A percentile compares a stretch with the other conserved stretches of the same genome.
These are phyloP conservation scores for Penicillium psychrofluorescens DNA, from an alignment of 495 filamentous ascomycete species.

Conservation along the genomic window DNA sequence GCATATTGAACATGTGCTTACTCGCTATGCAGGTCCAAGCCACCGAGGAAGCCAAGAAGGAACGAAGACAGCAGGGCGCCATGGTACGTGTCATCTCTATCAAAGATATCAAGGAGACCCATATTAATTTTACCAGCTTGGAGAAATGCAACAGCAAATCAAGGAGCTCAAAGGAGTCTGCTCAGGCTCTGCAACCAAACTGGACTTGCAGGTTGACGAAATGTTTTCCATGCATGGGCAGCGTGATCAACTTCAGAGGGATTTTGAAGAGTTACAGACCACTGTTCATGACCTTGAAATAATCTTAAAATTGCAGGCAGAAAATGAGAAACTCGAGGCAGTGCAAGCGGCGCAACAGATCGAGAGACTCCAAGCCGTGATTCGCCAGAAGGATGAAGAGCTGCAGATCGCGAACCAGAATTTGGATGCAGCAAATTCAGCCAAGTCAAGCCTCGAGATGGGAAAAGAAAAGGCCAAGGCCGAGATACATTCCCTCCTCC, in stretches of 20 bases:
- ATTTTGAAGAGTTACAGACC: background rate
- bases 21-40: background rate
- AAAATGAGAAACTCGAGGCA: slow-evolving; percentile 1
- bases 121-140: slow-evolving; percentile 16
- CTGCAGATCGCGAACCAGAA: slow-evolving; percentile 3
- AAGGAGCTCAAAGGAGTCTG: slow-evolving; percentile 10
- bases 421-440: slow-evolving; percentile 7
- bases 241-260: slow-evolving; percentile 12
- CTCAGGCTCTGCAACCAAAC: slow-evolving; percentile 3
- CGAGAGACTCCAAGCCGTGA: slow-evolving; percentile 1
- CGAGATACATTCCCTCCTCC: slow-evolving; percentile 18
- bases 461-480: slow-evolving; percentile 14
- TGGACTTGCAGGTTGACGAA: slow-evolving; percentile 8
- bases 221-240: slow-evolving; percentile 12
- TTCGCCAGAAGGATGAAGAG: slow-evolving; percentile 11
- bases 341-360: slow-evolving; percentile 5
- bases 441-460: slow-evolving; percentile 11
- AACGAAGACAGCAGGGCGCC: slow-evolving; percentile 1
- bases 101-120: background rate
- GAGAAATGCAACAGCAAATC: slow-evolving; percentile 14
- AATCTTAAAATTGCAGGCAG: background rate
- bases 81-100: slow-evolving; percentile 6
- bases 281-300: background rate
- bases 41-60: background rate
- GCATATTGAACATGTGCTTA: background rate